Evolutionary conservation across 2,329 filamentous ascomycete genomes (phyloP).

Genomic region (Ceratocystis cacaofunesta): DNA sequence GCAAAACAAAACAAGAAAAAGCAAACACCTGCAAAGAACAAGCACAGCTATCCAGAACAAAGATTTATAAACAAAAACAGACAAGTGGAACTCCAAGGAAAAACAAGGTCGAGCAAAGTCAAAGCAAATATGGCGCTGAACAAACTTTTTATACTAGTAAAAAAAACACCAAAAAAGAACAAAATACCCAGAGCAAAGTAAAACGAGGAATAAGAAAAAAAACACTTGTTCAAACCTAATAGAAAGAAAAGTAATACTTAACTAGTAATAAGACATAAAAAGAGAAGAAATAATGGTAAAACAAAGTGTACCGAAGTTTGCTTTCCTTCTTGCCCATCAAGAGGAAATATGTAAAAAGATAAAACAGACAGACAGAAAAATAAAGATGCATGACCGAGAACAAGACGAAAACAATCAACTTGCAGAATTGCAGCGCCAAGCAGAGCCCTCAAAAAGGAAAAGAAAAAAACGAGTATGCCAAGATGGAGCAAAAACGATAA

Average conservation of each 20-base stretch:
- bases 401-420: constrained; percentile 1
- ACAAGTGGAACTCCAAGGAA: neutral
- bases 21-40: neutral
- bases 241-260: constrained; percentile 9
- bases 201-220: neutral
- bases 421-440: neutral
- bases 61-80: constrained; percentile 8
- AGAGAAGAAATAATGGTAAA: constrained; percentile 4
- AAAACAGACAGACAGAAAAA: neutral
- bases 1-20: neutral
- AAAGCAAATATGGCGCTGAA: constrained; percentile 12
- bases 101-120: neutral
- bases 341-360: neutral
- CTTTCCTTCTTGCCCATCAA: constrained; percentile 3
- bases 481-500: neutral
- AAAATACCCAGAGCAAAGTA: neutral
- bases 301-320: constrained; percentile 7
- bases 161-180: constrained; percentile 7
- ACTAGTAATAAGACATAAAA: constrained; percentile 9
- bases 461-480: neutral
- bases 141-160: constrained; percentile 16
- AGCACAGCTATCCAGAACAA: neutral
- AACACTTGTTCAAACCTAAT: constrained; percentile 4
- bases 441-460: neutral
- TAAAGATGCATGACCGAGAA: neutral